A percentile compares a stretch with the other conserved stretches of the same genome.
These are phyloP conservation scores for Eucalyptus victrix DNA, from an alignment of 345 rosid genomes.

Conservation along the genomic window DNA sequence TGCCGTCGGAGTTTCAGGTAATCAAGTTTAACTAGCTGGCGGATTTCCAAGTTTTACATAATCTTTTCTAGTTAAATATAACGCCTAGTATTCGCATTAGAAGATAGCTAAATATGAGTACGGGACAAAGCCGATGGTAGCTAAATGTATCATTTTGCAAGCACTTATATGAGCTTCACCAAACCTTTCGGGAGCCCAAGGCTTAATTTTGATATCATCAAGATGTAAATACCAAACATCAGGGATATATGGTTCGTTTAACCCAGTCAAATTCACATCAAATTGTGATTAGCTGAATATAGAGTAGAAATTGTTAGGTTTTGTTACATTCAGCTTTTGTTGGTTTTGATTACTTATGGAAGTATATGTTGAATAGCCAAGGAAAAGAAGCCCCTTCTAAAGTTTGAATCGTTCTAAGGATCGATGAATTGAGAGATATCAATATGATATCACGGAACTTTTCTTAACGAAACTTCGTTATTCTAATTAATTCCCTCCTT, in stretches of 20 bases:
- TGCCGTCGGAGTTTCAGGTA: constrained; percentile 80
- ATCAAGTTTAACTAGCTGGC: neutral
- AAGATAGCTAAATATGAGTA: neutral
- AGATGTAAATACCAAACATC: neutral
- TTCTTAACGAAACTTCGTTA: neutral
- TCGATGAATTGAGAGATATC: neutral
- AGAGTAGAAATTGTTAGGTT: neutral
- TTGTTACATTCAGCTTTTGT: neutral
- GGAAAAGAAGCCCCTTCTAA: neutral
- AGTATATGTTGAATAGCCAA: neutral
- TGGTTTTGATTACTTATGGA: neutral
- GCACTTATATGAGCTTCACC: neutral
- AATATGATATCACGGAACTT: neutral
- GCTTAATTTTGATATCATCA: neutral
- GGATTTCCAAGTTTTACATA: neutral
- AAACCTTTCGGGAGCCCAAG: neutral
- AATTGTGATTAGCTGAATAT: neutral
- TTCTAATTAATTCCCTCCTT: neutral
- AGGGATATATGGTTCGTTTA: neutral
- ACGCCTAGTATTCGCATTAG: neutral
- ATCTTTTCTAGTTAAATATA: neutral
- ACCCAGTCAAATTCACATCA: neutral
- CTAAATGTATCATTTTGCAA: neutral
- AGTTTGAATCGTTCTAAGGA: neutral
- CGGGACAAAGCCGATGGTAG: neutral